phyloP scores from a whole-genome alignment of 371 early-diverging fungal genomes.

The Mortierella sp. region DNA sequence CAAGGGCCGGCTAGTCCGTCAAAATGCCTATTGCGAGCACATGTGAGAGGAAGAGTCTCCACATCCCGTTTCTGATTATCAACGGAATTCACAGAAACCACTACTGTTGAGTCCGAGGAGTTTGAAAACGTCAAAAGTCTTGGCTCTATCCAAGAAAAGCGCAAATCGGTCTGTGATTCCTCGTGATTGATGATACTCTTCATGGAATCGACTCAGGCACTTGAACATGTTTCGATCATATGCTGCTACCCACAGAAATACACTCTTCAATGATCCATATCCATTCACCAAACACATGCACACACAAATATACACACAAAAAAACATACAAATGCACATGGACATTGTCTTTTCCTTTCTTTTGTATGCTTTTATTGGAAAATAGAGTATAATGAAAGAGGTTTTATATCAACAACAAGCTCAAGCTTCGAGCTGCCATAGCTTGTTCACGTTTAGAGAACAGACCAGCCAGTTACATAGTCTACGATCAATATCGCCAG shows the following conservation, averaged over 20 bases:
- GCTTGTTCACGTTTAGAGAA: background rate
- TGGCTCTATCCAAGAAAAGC: background rate
- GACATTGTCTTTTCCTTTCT: background rate
- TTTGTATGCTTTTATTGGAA: background rate
- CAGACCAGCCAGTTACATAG: slow-evolving; percentile 29
- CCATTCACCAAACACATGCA: background rate
- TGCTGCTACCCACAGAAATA: background rate
- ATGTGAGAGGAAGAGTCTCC: background rate
- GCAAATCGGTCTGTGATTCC: background rate
- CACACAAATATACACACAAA: background rate
- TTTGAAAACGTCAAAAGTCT: background rate
- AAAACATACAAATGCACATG: background rate
- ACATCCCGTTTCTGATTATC: slow-evolving; percentile 3
- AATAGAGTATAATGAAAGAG: background rate
- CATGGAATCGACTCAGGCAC: no score
- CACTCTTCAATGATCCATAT: background rate
- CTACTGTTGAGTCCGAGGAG: background rate
- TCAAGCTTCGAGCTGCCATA: no score
- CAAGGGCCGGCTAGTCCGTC: slow-evolving; percentile 18
- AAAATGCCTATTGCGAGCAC: background rate
- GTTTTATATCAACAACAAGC: no score
- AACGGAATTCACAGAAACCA: background rate
- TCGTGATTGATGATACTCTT: background rate
- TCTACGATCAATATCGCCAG: slow-evolving; percentile 39
- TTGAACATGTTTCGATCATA: no score